These are phyloP conservation scores for Boletus tylopilopsis DNA, from an alignment of 768 basidiomycete genomes.

Conservation along the genomic window DNA sequence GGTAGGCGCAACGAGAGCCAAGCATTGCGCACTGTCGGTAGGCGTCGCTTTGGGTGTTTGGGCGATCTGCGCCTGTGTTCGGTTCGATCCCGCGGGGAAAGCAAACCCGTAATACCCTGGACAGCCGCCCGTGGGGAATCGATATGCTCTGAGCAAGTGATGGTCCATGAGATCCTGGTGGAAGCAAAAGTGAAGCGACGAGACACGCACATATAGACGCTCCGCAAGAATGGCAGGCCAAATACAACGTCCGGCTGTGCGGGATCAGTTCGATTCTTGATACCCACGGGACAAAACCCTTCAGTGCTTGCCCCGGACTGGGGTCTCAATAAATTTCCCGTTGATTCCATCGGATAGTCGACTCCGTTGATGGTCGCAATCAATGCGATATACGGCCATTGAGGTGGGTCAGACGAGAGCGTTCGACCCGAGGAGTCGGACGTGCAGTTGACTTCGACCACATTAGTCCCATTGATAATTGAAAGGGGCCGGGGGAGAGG, in stretches of 20 bases:
- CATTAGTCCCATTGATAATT: neutral
- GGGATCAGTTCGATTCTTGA: conserved; percentile 12
- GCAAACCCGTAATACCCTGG: conserved; percentile 33
- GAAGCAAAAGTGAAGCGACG: neutral
- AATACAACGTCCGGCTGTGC: conserved; percentile 14
- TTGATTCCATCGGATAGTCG: conserved; percentile 29
- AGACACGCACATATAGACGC: conserved; percentile 29
- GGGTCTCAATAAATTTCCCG: conserved; percentile 20
- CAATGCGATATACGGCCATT: conserved; percentile 22
- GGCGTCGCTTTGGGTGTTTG: conserved; percentile 29
- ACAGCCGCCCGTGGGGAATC: conserved; percentile 28
- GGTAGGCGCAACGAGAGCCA: conserved; percentile 25
- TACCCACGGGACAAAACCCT: conserved; percentile 22
- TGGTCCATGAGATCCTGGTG: neutral
- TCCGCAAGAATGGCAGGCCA: conserved; percentile 29
- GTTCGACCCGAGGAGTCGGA: neutral
- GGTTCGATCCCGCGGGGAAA: conserved; percentile 26
- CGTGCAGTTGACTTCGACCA: conserved; percentile 16
- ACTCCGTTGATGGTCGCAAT: conserved; percentile 30
- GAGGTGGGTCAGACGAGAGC: neutral
- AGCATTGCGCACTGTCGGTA: conserved; percentile 22
- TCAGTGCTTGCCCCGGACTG: neutral
- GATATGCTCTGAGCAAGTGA: conserved; percentile 23
- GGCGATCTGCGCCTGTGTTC: conserved; percentile 25
- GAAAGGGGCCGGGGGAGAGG: conserved; percentile 15